phyloP scores from a whole-genome alignment of 1,284 basidiomycete species.

The Lignosus rhinocerotis region DNA sequence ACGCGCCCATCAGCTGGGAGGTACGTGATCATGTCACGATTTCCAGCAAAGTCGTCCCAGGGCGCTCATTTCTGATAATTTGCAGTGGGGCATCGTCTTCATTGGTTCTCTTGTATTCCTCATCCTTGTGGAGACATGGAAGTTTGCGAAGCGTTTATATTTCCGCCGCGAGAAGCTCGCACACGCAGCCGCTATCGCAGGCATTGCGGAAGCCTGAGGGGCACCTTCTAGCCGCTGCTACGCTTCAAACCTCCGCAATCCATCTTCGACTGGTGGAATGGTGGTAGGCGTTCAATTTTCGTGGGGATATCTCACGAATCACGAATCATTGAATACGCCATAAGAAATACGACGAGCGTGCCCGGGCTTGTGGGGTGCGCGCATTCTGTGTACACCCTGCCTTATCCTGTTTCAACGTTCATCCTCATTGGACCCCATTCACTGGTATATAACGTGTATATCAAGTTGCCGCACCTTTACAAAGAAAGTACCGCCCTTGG shows the following conservation, averaged over 20 bases:
- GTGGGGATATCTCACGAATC: no score
- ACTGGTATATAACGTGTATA: no score
- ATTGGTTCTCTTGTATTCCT: conserved; percentile 55
- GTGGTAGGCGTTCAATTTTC: no score
- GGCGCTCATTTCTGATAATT: neutral
- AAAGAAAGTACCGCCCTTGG: no score
- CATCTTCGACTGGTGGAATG: neutral
- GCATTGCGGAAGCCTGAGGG: conserved; percentile 33
- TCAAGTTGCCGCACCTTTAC: no score
- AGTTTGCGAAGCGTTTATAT: conserved; percentile 34
- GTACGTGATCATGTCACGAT: conserved; percentile 31
- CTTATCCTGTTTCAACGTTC: no score
- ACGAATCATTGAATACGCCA: no score
- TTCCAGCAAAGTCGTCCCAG: conserved; percentile 26
- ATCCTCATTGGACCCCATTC: no score
- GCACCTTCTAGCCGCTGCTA: no score
- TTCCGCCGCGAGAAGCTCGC: conserved; percentile 31
- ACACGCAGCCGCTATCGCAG: conserved; percentile 37
- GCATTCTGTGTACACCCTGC: no score
- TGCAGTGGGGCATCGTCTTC: conserved; percentile 7
- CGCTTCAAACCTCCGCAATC: neutral
- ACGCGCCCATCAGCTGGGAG: conserved; percentile 45
- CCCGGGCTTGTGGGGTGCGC: no score
- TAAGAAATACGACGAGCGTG: no score
- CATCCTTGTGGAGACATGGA: conserved; percentile 47